phyloP scores from a whole-genome alignment of 2,329 filamentous ascomycete genomes.

The Pseudocercospora eumusae region DNA sequence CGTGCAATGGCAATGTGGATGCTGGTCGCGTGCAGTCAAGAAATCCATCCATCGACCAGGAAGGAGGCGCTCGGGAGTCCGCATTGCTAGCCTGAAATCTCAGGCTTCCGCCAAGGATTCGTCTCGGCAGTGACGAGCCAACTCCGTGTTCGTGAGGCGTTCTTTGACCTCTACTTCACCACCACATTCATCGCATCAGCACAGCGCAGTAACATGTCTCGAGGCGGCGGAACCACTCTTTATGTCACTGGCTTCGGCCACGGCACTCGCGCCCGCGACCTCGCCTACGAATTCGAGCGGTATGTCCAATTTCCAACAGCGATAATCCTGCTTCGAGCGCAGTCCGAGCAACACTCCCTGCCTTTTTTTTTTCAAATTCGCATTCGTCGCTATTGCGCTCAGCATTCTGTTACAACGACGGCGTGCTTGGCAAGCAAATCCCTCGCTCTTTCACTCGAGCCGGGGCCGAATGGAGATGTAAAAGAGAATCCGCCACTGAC shows the following conservation, averaged over 20 bases:
- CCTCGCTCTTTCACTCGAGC: no score
- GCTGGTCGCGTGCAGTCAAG: slow-evolving; percentile 19
- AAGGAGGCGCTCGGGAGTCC: neutral
- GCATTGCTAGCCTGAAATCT: neutral
- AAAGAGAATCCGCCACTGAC: slow-evolving; percentile 40
- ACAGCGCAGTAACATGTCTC: slow-evolving; percentile 67
- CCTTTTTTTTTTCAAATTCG: slow-evolving; percentile 9
- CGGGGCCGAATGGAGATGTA: neutral
- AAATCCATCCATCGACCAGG: slow-evolving; percentile 7
- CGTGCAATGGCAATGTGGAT: slow-evolving; percentile 12
- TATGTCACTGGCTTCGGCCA: slow-evolving; percentile 99
- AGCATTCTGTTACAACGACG: no score
- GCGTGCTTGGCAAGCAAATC: no score
- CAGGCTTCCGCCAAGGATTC: neutral
- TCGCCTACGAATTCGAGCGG: slow-evolving; percentile 99
- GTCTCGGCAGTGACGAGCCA: neutral
- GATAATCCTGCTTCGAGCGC: slow-evolving; percentile 13
- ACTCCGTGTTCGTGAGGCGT: slow-evolving; percentile 2
- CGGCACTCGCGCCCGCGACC: slow-evolving; percentile 96
- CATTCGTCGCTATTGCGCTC: slow-evolving; percentile 2
- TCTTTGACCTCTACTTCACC: slow-evolving; percentile 12
- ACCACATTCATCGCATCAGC: slow-evolving; percentile 2
- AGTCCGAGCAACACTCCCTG: slow-evolving; percentile 2
- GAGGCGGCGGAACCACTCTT: slow-evolving; percentile 80
- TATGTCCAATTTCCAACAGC: slow-evolving; percentile 64